phyloP scores from a whole-genome alignment of 345 rosid genomes.

The Arabidopsis arenosa region DNA sequence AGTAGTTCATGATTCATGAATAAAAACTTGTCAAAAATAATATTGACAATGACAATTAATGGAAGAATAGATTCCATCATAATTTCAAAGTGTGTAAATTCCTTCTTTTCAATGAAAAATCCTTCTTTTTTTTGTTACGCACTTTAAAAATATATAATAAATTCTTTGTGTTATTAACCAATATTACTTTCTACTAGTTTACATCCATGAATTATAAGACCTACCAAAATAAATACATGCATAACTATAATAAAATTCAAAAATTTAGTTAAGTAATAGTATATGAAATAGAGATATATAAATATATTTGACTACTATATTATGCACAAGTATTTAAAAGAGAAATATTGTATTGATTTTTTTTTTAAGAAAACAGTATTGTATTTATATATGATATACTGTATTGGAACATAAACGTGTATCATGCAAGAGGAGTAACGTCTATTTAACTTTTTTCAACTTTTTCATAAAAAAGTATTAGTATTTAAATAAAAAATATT shows the following conservation, averaged over 20 bases:
- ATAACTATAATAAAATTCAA: not conserved
- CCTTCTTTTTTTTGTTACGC: constrained; percentile 23
- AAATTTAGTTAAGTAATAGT: not conserved
- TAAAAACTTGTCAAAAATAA: not conserved
- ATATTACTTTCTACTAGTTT: not conserved
- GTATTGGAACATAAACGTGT: no score
- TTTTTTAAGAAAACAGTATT: no score
- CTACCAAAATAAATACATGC: not conserved
- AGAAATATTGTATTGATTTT: not conserved
- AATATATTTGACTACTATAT: not conserved
- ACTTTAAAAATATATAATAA: not conserved
- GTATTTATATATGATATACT: no score
- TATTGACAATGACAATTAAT: no score
- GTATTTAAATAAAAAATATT: no score
- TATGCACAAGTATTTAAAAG: not conserved
- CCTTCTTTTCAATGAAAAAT: not conserved
- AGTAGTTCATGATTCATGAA: constrained; percentile 1
- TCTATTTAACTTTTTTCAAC: no score
- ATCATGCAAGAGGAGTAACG: no score
- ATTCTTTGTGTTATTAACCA: not conserved
- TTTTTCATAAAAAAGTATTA: no score
- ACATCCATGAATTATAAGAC: not conserved
- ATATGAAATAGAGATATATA: not conserved
- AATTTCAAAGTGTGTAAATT: no score
- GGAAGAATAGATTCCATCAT: no score